Evolutionary conservation across 345 rosid genomes (phyloP).

Genomic region (Rhizophora mangle): DNA sequence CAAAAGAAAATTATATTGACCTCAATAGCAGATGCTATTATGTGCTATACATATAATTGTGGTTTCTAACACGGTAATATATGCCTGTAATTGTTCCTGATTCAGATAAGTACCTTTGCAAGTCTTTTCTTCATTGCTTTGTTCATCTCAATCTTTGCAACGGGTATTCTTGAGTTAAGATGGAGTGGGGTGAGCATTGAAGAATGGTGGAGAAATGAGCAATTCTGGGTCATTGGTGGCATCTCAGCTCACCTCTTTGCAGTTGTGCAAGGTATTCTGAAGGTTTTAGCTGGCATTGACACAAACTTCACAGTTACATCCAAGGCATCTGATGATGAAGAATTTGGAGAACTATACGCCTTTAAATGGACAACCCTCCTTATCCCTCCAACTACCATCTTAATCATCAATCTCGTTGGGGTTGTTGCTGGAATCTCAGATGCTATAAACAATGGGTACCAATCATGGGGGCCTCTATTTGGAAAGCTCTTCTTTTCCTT

Average conservation of each 20-base stretch:
- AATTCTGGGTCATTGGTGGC: slow-evolving; percentile 95
- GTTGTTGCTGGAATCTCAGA: slow-evolving; percentile 95
- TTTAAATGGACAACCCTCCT: slow-evolving; percentile 94
- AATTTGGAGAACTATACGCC: slow-evolving; percentile 79
- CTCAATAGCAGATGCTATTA: neutral
- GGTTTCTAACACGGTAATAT: neutral
- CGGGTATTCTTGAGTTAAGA: slow-evolving; percentile 83
- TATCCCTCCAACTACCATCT: slow-evolving; percentile 89
- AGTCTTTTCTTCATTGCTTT: slow-evolving; percentile 90
- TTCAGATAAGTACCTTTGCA: slow-evolving; percentile 89
- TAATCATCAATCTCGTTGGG: slow-evolving; percentile 84
- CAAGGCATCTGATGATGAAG: slow-evolving; percentile 78
- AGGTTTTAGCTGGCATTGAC: slow-evolving; percentile 85
- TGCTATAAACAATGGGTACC: slow-evolving; percentile 88
- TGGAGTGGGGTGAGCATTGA: slow-evolving; percentile 99
- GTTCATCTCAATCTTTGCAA: slow-evolving; percentile 73
- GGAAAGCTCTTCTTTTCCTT: slow-evolving; percentile 96
- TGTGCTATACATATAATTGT: neutral
- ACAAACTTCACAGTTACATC: slow-evolving; percentile 96
- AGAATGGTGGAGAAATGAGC: slow-evolving; percentile 99
- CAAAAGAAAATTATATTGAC: no score
- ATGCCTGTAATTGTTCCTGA: slow-evolving; percentile 2
- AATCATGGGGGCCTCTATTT: slow-evolving; percentile 88
- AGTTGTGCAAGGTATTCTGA: slow-evolving; percentile 77
- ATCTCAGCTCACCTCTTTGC: slow-evolving; percentile 94